Conservation (phyloP, 2,329 filamentous ascomycete species). For the Alternaria gaisen region DNA sequence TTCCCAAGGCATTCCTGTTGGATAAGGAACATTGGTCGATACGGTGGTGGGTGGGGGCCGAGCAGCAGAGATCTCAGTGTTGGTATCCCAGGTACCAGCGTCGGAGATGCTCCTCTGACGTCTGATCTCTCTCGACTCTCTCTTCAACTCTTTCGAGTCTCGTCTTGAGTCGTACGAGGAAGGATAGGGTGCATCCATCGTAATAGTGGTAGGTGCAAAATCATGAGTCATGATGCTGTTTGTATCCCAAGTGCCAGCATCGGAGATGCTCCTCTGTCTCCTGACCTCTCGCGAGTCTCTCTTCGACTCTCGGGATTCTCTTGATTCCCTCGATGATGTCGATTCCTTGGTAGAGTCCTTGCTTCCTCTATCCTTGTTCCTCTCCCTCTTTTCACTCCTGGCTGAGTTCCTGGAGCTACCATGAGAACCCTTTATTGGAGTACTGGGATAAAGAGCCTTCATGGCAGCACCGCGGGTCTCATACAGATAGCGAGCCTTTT, state of each 20-base stretch:
- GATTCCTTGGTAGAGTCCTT: constrained; percentile 29
- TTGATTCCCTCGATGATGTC: constrained; percentile 13
- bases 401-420: constrained; percentile 28
- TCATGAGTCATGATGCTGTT: constrained; percentile 31
- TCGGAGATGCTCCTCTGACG: constrained; percentile 14
- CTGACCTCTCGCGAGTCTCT: constrained; percentile 16
- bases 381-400: constrained; percentile 29
- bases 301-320: constrained; percentile 18
- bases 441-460: constrained; percentile 50
- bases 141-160: constrained; percentile 19
- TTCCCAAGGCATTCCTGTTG: constrained; percentile 6
- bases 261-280: constrained; percentile 25
- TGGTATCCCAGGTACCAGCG: constrained; percentile 19
- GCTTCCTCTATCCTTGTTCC: constrained; percentile 26
- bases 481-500: constrained; percentile 43
- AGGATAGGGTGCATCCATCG: constrained; percentile 17
- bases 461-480: constrained; percentile 51
- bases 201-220: constrained; percentile 26
- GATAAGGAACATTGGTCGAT: constrained; percentile 17
- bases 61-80: constrained; percentile 11
- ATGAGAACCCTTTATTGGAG: constrained; percentile 31
- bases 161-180: constrained; percentile 10
- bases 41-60: constrained; percentile 15
- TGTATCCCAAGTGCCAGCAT: constrained; percentile 41
- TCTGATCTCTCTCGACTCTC: constrained; percentile 15